Conservation (phyloP, 2,329 filamentous ascomycete species). For the Periconia sp. region DNA sequence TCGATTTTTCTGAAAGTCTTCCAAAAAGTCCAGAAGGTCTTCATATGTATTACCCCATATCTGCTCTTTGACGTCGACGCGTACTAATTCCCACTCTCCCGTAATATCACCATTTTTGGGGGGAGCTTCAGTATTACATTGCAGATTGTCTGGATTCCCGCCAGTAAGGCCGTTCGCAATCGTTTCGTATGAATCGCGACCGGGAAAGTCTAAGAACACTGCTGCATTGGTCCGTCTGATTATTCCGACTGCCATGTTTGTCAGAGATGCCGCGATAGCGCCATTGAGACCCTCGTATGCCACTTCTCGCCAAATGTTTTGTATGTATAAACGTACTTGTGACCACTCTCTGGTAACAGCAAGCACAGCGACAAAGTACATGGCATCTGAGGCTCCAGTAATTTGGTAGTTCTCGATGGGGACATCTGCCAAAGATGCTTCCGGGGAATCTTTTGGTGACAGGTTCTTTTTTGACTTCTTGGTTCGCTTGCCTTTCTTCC, state of each 20-base stretch:
- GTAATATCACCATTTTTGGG: no score
- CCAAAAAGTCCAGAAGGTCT: no score
- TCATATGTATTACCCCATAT: no score
- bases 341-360: constrained; percentile 35
- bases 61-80: no score
- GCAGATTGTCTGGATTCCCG: no score
- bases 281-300: constrained; percentile 50
- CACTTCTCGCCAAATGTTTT: constrained; percentile 48
- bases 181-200: constrained; percentile 47
- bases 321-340: constrained; percentile 44
- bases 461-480: constrained; percentile 28
- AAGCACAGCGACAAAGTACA: neutral
- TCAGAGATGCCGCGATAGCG: constrained; percentile 49
- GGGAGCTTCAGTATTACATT: no score
- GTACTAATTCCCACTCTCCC: no score
- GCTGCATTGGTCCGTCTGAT: constrained; percentile 41
- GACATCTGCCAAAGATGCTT: neutral
- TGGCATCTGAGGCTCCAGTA: neutral
- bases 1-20: no score
- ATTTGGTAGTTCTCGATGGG: neutral
- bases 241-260: constrained; percentile 47
- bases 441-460: constrained; percentile 1
- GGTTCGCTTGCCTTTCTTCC: constrained; percentile 29
- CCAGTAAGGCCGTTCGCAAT: constrained; percentile 37
- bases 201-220: constrained; percentile 53